Conservation (phyloP, 179 eudicot species). For the Nepenthes alata region DNA sequence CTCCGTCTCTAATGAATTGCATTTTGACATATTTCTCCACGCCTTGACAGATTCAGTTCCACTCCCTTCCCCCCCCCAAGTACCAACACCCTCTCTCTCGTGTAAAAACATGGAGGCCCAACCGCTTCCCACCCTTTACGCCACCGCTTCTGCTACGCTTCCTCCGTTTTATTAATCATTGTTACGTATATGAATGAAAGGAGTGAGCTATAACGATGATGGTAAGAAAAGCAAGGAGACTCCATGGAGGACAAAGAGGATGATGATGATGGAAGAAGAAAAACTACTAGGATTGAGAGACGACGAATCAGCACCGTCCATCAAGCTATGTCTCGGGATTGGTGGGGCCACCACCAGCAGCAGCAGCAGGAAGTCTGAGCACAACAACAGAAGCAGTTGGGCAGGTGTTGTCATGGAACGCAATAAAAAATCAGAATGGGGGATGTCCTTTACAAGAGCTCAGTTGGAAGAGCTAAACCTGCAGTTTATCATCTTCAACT, state of each 20-base stretch:
- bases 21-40: not conserved
- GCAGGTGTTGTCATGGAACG: not conserved
- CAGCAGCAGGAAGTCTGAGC: not conserved
- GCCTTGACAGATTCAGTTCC: not conserved
- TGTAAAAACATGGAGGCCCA: not conserved
- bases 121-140: slow-evolving; percentile 1
- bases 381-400: not conserved
- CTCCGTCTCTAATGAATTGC: not conserved
- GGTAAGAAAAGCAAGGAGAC: not conserved
- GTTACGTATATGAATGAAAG: not conserved
- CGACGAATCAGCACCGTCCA: slow-evolving; percentile 12
- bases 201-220: not conserved
- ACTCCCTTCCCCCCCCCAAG: too few species aligned
- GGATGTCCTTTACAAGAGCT: slow-evolving; percentile 9
- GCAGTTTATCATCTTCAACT: slow-evolving; percentile 13
- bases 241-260: not conserved
- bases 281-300: not conserved
- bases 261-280: not conserved
- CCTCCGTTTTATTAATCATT: not conserved
- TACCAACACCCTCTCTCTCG: not conserved
- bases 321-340: slow-evolving; percentile 23
- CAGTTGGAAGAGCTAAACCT: slow-evolving; percentile 18
- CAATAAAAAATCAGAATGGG: not conserved
- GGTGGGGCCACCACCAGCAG: slow-evolving; percentile 5
- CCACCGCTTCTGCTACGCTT: not conserved